Percentiles rank a stretch among this genome's conserved stretches.
Evolutionary conservation across 2,329 filamentous ascomycete species (phyloP).

Genomic region (Fusarium sp.): DNA sequence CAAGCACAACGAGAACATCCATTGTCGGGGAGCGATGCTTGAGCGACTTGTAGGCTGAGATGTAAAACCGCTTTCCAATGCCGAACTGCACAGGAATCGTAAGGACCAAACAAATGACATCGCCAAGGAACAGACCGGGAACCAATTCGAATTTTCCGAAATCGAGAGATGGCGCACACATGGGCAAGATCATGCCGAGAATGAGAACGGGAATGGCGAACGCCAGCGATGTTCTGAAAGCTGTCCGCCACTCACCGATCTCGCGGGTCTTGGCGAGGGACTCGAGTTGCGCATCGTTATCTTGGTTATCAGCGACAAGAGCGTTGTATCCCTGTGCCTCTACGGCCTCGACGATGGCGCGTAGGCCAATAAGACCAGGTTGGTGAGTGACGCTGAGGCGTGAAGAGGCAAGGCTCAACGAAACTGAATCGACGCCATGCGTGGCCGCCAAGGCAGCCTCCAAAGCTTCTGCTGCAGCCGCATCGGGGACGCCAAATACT

Average conservation of each 20-base stretch:
- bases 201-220: conserved; percentile 94
- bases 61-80: conserved; percentile 93
- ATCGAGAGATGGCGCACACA: conserved; percentile 81
- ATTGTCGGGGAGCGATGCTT: conserved; percentile 94
- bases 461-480: conserved; percentile 77
- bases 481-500: conserved; percentile 82
- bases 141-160: conserved; percentile 77
- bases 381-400: conserved; percentile 81
- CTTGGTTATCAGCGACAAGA: conserved; percentile 88
- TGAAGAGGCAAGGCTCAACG: conserved; percentile 79
- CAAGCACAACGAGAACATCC: conserved; percentile 95
- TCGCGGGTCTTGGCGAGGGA: conserved; percentile 96
- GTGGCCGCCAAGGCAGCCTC: conserved; percentile 75
- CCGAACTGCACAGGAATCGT: conserved; percentile 97
- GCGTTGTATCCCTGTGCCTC: conserved; percentile 91
- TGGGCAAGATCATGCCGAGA: conserved; percentile 93
- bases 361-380: conserved; percentile 79
- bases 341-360: conserved; percentile 83
- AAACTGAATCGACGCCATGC: conserved; percentile 80
- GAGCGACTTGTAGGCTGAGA: conserved; percentile 92
- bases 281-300: conserved; percentile 96
- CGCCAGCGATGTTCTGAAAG: conserved; percentile 80
- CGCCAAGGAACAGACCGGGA: conserved; percentile 87
- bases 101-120: conserved; percentile 83
- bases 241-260: conserved; percentile 90